A percentile compares a stretch with the other conserved stretches of the same genome.
Evolutionary conservation across 495 filamentous ascomycete genomes (phyloP).

Genomic region (Aspergillus affinis): DNA sequence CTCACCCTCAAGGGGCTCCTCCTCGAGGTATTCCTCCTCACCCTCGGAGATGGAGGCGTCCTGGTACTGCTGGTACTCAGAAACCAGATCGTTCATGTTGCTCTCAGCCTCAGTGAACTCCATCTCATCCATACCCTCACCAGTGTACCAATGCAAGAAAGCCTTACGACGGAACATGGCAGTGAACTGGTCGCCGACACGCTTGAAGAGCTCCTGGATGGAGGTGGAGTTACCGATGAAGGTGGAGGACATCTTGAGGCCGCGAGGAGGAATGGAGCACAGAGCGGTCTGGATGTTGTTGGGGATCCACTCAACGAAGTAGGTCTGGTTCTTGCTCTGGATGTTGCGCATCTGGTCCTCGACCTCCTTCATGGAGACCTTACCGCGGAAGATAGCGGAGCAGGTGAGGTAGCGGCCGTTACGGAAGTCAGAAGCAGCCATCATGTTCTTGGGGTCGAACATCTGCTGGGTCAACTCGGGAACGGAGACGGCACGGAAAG

Average conservation of each 20-base stretch:
- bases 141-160: conserved; percentile 99
- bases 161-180: conserved; percentile 99
- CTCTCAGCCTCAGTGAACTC: conserved; percentile 99
- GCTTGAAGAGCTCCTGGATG: conserved; percentile 99
- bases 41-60: conserved; percentile 83
- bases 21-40: conserved; percentile 65
- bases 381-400: conserved; percentile 99
- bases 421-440: conserved; percentile 99
- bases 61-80: conserved; percentile 99
- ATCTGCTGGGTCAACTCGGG: conserved; percentile 99
- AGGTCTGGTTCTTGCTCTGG: conserved; percentile 99
- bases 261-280: conserved; percentile 97
- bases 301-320: conserved; percentile 99
- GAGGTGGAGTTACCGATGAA: conserved; percentile 99
- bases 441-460: conserved; percentile 99
- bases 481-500: conserved; percentile 96
- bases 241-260: conserved; percentile 98
- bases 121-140: conserved; percentile 99
- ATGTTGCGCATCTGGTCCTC: conserved; percentile 99
- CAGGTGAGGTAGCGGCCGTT: conserved; percentile 99
- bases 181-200: conserved; percentile 98
- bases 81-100: conserved; percentile 99
- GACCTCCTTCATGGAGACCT: conserved; percentile 99
- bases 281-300: conserved; percentile 99
- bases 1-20: conserved; percentile 41